Percentiles rank a stretch among this genome's conserved stretches.
Conservation (phyloP, 2,329 filamentous ascomycete genomes). For the Triangularia verruculosa region DNA sequence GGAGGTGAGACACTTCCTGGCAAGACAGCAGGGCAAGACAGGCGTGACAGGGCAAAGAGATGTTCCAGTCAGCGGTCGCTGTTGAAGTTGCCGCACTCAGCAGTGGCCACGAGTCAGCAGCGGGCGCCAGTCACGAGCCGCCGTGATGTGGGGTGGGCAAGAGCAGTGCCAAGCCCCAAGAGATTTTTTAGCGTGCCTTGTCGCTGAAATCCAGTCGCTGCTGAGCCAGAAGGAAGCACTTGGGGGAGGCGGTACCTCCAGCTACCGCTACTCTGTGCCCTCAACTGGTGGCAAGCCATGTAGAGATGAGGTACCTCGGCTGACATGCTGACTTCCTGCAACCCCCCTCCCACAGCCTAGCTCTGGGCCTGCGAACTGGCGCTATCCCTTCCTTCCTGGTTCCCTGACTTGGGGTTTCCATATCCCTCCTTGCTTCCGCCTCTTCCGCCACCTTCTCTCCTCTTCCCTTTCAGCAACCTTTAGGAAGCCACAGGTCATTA, state of each 20-base stretch:
- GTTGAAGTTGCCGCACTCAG: neutral
- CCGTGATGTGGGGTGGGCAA: constrained; percentile 11
- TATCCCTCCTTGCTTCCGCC: constrained; percentile 26
- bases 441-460: constrained; percentile 22
- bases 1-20: neutral
- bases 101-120: constrained; percentile 17
- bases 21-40: neutral
- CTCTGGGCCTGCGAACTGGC: constrained; percentile 15
- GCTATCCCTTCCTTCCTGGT: constrained; percentile 25
- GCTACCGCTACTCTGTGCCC: neutral
- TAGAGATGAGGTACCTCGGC: neutral
- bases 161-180: constrained; percentile 18
- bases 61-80: neutral
- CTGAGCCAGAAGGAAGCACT: neutral
- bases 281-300: neutral
- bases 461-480: constrained; percentile 25
- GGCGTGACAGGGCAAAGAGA: neutral
- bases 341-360: neutral
- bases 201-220: neutral
- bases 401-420: constrained; percentile 11
- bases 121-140: constrained; percentile 12
- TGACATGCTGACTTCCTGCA: neutral
- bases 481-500: constrained; percentile 22
- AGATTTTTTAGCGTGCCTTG: constrained; percentile 23
- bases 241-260: neutral